phyloP scores from a whole-genome alignment of 169 alveolate species.

The Hepatocystis sp. region DNA sequence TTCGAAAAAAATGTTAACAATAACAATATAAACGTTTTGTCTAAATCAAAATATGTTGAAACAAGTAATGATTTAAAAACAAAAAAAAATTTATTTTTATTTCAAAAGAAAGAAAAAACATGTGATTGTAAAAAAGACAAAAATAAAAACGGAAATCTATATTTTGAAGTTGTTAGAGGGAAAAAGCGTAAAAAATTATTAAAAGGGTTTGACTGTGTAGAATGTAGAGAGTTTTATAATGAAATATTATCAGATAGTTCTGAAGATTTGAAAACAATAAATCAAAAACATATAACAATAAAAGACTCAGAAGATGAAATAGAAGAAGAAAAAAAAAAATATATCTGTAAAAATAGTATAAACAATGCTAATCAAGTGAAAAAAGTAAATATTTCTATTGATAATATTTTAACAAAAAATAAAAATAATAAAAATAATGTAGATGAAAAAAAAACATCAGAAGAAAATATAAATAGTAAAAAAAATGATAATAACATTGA shows the following conservation, averaged over 20 bases:
- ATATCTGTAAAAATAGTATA: not conserved
- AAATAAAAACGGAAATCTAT: conserved; percentile 6
- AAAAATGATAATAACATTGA: not conserved
- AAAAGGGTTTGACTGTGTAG: conserved; percentile 60
- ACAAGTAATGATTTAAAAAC: not conserved
- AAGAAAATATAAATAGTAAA: not conserved
- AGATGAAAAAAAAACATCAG: not conserved
- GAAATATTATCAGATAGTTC: conserved; percentile 40
- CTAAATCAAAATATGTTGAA: no score
- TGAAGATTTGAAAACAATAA: conserved; percentile 2
- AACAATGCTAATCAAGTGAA: not conserved
- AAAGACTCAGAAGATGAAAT: not conserved
- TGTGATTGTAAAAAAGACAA: not conserved
- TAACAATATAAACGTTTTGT: no score
- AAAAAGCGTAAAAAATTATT: conserved; percentile 33
- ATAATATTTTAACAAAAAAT: conserved; percentile 9
- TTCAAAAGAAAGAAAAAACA: conserved; percentile 1
- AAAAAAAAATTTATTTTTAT: not conserved
- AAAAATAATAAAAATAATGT: no score
- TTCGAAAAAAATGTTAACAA: no score
- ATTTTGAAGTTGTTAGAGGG: conserved; percentile 72
- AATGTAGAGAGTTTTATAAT: conserved; percentile 60
- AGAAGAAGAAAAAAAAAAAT: not conserved
- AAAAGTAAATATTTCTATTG: not conserved
- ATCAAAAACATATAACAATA: not conserved